A percentile compares a stretch with the other conserved stretches of the same genome.
Conservation (phyloP, 2,329 filamentous ascomycete genomes). For the Trichoderma oligosporum region DNA sequence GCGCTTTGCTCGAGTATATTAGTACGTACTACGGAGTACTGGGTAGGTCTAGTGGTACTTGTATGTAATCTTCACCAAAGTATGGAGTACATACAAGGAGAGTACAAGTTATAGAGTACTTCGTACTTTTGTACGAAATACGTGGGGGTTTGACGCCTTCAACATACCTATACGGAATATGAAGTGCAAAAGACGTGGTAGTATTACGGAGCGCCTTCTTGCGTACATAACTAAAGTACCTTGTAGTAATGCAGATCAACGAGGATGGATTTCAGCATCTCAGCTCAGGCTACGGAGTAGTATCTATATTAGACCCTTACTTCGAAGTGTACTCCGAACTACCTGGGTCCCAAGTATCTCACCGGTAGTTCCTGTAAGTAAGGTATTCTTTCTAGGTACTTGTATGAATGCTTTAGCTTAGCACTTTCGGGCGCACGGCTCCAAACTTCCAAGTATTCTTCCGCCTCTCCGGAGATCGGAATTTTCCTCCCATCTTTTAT, state of each 20-base stretch:
- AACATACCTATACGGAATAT: not conserved
- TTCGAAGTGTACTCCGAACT: not conserved
- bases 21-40: not conserved
- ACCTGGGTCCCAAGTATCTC: no score
- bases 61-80: not conserved
- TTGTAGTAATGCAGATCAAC: conserved; percentile 14
- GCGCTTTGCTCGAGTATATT: no score
- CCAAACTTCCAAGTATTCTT: not conserved
- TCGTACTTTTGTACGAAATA: no score
- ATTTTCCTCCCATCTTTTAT: not conserved
- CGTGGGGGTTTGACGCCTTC: not conserved
- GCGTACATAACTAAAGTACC: conserved; percentile 7
- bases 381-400: no score
- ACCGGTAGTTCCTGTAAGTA: no score
- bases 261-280: conserved; percentile 10
- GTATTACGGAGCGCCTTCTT: not conserved
- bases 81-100: no score
- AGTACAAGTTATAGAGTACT: no score
- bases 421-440: not conserved
- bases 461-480: conserved; percentile 12
- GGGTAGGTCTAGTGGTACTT: not conserved
- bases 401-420: no score
- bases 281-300: not conserved
- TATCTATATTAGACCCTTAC: not conserved
- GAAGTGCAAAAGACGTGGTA: no score